Percentiles rank a stretch among this genome's conserved stretches.
Conservation (phyloP, 257 asterid genomes). For the Primulina huaijiensis region DNA sequence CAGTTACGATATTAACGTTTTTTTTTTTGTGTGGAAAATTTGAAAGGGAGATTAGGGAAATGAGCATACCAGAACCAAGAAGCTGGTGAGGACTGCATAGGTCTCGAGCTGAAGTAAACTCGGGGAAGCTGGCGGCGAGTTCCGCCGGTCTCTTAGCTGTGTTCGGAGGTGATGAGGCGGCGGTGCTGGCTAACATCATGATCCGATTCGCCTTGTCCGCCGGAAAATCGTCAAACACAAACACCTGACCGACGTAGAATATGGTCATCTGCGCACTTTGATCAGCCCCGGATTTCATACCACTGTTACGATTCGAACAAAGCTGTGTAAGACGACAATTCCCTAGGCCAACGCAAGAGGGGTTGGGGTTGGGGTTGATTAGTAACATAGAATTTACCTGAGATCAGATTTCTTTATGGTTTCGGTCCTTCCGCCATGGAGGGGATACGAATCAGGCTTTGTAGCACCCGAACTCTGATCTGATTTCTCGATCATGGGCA, state of each 20-base stretch:
- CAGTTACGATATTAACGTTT: not conserved
- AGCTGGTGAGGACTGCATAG: conserved; percentile 25
- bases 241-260: conserved; percentile 47
- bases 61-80: conserved; percentile 23
- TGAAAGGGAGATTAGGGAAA: not conserved
- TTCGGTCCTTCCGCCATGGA: conserved; percentile 27
- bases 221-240: conserved; percentile 45
- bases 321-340: too few species aligned
- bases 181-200: conserved; percentile 35
- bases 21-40: too few species aligned
- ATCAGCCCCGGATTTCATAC: conserved; percentile 21
- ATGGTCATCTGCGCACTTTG: conserved; percentile 45
- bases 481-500: conserved; percentile 49
- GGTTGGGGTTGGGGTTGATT: too few species aligned
- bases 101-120: conserved; percentile 5
- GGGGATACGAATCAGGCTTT: not conserved
- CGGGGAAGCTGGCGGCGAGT: conserved; percentile 27
- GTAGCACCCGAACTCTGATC: not conserved
- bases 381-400: too few species aligned
- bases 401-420: conserved; percentile 19
- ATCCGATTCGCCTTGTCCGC: conserved; percentile 43
- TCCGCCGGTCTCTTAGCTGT: conserved; percentile 36
- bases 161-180: conserved; percentile 22
- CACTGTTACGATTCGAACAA: conserved; percentile 8
- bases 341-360: too few species aligned